These are phyloP conservation scores for Colletotrichum chrysophilum DNA, from an alignment of 2,329 filamentous ascomycete genomes.

Conservation along the genomic window DNA sequence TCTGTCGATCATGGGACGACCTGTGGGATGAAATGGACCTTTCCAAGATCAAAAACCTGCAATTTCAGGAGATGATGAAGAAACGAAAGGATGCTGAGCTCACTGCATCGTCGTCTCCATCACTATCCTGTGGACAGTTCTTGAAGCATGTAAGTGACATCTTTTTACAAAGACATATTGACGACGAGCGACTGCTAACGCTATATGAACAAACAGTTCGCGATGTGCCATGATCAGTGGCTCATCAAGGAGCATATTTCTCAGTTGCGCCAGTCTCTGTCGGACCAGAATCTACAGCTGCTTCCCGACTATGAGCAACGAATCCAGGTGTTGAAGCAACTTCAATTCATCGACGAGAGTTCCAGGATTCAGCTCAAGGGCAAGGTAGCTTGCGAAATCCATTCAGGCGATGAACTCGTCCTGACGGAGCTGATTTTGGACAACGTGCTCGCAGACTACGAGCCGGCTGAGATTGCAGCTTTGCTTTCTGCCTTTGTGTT, in stretches of 20 bases:
- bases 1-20: constrained; percentile 77
- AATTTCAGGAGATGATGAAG: constrained; percentile 79
- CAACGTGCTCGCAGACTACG: constrained; percentile 93
- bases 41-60: constrained; percentile 80
- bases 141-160: constrained; percentile 79
- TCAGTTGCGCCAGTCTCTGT: constrained; percentile 85
- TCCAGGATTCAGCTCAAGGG: constrained; percentile 93
- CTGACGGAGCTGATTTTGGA: constrained; percentile 95
- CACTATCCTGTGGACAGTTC: constrained; percentile 76
- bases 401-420: constrained; percentile 95
- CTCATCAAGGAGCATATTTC: constrained; percentile 93
- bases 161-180: background rate
- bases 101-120: constrained; percentile 68
- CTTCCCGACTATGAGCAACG: constrained; percentile 97
- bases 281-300: constrained; percentile 94
- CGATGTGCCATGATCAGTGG: constrained; percentile 97
- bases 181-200: constrained; percentile 3
- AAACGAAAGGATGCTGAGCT: constrained; percentile 69
- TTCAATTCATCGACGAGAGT: constrained; percentile 88
- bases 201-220: constrained; percentile 67
- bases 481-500: constrained; percentile 95
- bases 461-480: constrained; percentile 95
- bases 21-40: constrained; percentile 88
- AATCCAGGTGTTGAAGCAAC: constrained; percentile 87
- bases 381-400: constrained; percentile 97